Base-by-base conservation (phyloP, 768 basidiomycete genomes). In the Tephrocybe sp. region DNA sequence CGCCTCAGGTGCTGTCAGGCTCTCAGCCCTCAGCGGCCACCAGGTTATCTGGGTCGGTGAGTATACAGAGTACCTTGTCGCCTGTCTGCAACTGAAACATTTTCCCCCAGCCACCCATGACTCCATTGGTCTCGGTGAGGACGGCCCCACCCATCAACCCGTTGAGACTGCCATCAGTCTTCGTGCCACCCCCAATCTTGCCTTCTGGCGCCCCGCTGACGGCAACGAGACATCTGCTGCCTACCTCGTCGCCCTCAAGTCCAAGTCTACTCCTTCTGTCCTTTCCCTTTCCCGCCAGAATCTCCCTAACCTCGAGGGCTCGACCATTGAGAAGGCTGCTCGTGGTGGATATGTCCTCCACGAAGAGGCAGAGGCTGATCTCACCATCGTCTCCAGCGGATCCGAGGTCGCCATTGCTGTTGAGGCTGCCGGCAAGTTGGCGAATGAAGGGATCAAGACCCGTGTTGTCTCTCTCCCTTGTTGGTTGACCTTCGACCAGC, bases 171-270 rank as follows among this genome's bases (percentile, higher is more conserved):
- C 81, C 53, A 84, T 82, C 38, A 89, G 87, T 69, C 76, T 97
- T 68, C 90, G 95, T 58, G 88, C 95, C 11, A 83, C 84, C 39
- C 95, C 95, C 61, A 96, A 98, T 75, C 73, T 91, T 45, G 88
- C 90, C 56, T 92, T 97, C 79, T 90, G 88, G 88, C 86, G 91
- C 54, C 91, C 91, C 4, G 92, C 93, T 23, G 93, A 97, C 66
- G 94, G 95, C 28, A 96, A 97, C 68, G 95, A 98, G 77, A 94
- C 92, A n/a, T 93, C 91, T 18, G 94, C 94, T 18, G 81, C 94
- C 15, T 97, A 97, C 77, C 68, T 82, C 54, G 82, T 86, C 51
- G 88, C 93, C 40, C 69, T 98, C 60, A 76, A 79, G 57, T 85
- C 90, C 55, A 80, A 70, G 55, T 70, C 75, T 61, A 95, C 91